Evolutionary conservation across 2,329 filamentous ascomycete genomes (phyloP), one percentile per base, ranked within the genome.

Genomic region (Chrysoporthe deuterocubensis): DNA sequence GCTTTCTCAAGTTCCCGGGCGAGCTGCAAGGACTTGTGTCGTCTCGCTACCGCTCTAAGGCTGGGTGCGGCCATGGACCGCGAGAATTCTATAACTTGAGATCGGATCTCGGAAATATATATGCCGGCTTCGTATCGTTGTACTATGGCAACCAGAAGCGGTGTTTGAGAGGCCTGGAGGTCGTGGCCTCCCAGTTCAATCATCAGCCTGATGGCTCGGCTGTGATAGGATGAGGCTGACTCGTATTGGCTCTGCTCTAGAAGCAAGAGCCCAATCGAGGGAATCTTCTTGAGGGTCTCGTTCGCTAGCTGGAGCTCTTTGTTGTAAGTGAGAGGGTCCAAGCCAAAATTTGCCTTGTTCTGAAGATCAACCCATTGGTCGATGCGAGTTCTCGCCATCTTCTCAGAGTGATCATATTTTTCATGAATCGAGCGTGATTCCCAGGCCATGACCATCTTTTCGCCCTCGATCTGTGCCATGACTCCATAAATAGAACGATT

Each of bases 21-120:
- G 40, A 90, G 81, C 71, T 89, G 84, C 18, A 89, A 74, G 62
- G 80, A 81, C 73, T 85, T 85, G 75, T 90, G 88, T 46, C 78
- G 79, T 65, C 81, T 80, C 2, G 81, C 79, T 6, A 86, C 75
- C 2, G 79, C 79, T 21, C 77, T 77, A 18, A 89, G 73, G 14
- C 72, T 77, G 4, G 73, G 70, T 16, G 66, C 65, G 9, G 70
- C 71, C 18, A 72, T 71, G 0, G 71, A 67, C n/a, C 70, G 50
- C 13, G 73, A 70, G 66, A 81, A 83, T 1, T 71, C 70, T 13
- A 73, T 72, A 2, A 89, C 75, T 18, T 77, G 73, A 8, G 79
- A 75, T n/a, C 83, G 82, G 44, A 87, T 78, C 1, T 81, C 75
- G 58, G 78, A 75, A 57, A 82, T 78, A 48, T 77, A 75, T 61